These are phyloP conservation scores for Phalaenopsis aphrodite DNA, from an alignment of 106 monocot species.

Conservation along the genomic window DNA sequence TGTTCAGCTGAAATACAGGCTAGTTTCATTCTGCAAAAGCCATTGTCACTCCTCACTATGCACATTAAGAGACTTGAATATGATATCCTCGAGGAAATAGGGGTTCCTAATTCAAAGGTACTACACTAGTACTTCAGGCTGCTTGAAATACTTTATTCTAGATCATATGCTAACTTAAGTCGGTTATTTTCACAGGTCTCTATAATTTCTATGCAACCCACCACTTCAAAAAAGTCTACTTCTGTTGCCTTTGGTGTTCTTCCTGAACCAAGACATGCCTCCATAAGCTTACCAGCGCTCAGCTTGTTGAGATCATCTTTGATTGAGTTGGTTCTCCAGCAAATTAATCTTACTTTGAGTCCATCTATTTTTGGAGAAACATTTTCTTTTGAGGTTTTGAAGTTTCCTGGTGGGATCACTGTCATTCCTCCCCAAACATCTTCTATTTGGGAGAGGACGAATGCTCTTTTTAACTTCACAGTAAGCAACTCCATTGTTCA, in stretches of 20 bases:
- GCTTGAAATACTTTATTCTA: slow-evolving; percentile 18
- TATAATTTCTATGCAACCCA: slow-evolving; percentile 43
- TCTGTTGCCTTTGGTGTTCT: slow-evolving; percentile 53
- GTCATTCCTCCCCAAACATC: slow-evolving; percentile 47
- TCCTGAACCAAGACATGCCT: slow-evolving; percentile 27
- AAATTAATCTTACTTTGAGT: slow-evolving; percentile 59
- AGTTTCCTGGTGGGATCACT: slow-evolving; percentile 73
- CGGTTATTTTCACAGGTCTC: slow-evolving; percentile 40
- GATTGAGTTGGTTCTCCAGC: slow-evolving; percentile 42
- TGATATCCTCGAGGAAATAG: slow-evolving; percentile 73
- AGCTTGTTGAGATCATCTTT: slow-evolving; percentile 70
- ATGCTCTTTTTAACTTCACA: slow-evolving; percentile 57
- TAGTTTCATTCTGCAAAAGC: slow-evolving; percentile 39
- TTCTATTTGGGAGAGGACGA: slow-evolving; percentile 53
- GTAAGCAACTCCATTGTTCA: slow-evolving; percentile 43
- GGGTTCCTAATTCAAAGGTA: slow-evolving; percentile 58
- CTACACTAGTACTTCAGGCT: not conserved
- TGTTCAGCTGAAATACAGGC: slow-evolving; percentile 64
- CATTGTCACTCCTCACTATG: slow-evolving; percentile 28
- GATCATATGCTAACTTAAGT: not conserved
- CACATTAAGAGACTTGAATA: slow-evolving; percentile 32
- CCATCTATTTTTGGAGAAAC: slow-evolving; percentile 52
- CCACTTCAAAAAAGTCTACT: slow-evolving; percentile 36
- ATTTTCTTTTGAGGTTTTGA: slow-evolving; percentile 53
- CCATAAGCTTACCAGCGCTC: slow-evolving; percentile 39